Base-by-base conservation (phyloP, 306 rosid genomes). In the Corylus heterophylla region DNA sequence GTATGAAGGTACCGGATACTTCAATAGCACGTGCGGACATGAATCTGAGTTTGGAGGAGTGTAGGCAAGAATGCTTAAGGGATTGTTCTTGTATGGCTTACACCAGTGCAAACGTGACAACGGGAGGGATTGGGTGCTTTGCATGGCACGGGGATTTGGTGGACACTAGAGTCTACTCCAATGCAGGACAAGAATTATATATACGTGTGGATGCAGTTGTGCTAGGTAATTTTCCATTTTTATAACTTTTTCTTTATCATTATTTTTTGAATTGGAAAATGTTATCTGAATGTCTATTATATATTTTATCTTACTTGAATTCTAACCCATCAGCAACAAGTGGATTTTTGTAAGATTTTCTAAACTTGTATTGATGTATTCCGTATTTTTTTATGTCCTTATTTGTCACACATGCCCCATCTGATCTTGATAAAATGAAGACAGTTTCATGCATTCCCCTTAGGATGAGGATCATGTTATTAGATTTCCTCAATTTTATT, bases 31-130 rank as follows among this genome's bases (percentile, higher is more conserved):
- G 78, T 66, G 89, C 80, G 75, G 76, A 73, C 1, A 74, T 1
- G 51, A 80, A 70, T n/a, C 0, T 85, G 44, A 64, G 88, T 2
- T 29, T 90, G 49, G 71, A 37, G 5, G 88, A 52, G 16, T 90
- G 97, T 42, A 54, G 39, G n/a, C 71, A 62, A 48, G 77, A 48
- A 63, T 93, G 96, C 47, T 62, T 93, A 69, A 35, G 45, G 54
- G 87, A 90, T 47, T 93, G 96, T 42, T 78, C 90, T 0, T 94
- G 98, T 74, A 83, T 47, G 11, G 96, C 92, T 0, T 94, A 85
- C 55, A 81, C 91, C 4, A 70, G 54, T 56, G 88, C 87, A 7
- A 78, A 90, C 47, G 90, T 82, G 81, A 83, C 72, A 42, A 20
- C 39, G 45, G 79, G 51, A 0, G 75, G 86, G 27, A 85, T 52